A percentile compares a stretch with the other conserved stretches of the same genome.
These are phyloP conservation scores for Rhizopogon vesiculosus DNA, from an alignment of 768 basidiomycete species.

Conservation along the genomic window DNA sequence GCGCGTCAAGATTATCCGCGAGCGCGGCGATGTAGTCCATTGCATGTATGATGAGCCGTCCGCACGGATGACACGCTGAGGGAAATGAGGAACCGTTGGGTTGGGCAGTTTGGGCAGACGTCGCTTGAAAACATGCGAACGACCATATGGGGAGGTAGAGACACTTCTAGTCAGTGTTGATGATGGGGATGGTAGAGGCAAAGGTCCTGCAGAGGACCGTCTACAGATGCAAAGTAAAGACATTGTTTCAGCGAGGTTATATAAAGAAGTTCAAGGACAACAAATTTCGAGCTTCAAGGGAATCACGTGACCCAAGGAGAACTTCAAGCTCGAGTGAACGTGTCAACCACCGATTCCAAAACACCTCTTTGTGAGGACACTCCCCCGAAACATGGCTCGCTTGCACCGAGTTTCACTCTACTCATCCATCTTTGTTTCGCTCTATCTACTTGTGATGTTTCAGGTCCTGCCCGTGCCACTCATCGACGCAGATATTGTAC, in stretches of 20 bases:
- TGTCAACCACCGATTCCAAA: too few relatives aligned
- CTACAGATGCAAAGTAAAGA: not conserved
- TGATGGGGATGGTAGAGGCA: not conserved
- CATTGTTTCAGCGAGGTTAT: not conserved
- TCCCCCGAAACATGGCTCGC: conserved; percentile 46
- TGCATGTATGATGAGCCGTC: conserved; percentile 88
- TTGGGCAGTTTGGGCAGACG: conserved; percentile 67
- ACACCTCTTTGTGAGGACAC: not conserved
- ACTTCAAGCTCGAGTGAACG: too few relatives aligned
- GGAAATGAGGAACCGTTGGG: conserved; percentile 82
- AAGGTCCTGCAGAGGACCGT: not conserved
- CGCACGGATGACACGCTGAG: conserved; percentile 78
- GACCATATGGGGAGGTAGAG: conserved; percentile 78
- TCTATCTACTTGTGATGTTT: conserved; percentile 58
- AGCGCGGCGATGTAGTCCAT: conserved; percentile 85
- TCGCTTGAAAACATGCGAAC: conserved; percentile 78
- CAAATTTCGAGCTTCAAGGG: too few relatives aligned
- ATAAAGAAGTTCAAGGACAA: too few relatives aligned
- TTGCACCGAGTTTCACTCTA: conserved; percentile 49
- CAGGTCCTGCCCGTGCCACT: conserved; percentile 52
- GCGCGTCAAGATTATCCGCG: conserved; percentile 70
- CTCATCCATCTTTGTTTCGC: conserved; percentile 34
- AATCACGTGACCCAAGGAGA: too few relatives aligned
- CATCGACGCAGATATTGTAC: conserved; percentile 38
- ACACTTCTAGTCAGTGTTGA: not conserved